These are phyloP conservation scores for Thalassiosira pacifica DNA, from an alignment of 352 stramenopile genomes.

Conservation along the genomic window DNA sequence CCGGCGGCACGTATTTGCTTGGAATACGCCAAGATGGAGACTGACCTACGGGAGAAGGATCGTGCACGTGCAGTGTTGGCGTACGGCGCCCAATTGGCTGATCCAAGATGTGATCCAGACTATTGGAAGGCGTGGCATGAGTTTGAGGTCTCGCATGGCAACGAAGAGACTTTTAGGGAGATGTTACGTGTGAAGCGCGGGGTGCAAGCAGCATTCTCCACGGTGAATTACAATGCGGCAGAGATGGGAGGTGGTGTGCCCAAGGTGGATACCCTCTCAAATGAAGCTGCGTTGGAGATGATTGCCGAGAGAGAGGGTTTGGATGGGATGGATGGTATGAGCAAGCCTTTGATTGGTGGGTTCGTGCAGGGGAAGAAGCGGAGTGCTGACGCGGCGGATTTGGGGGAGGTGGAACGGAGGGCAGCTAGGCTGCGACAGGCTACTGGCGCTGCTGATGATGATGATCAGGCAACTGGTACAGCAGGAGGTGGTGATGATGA, in stretches of 20 bases:
- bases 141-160: conserved; percentile 93
- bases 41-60: conserved; percentile 96
- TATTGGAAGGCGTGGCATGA: conserved; percentile 97
- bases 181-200: conserved; percentile 98
- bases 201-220: conserved; percentile 95
- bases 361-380: conserved; percentile 84
- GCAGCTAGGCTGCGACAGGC: conserved; percentile 88
- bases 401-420: conserved; percentile 87
- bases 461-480: too few relatives aligned
- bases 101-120: conserved; percentile 92
- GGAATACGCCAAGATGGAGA: conserved; percentile 97
- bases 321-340: conserved; percentile 76
- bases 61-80: conserved; percentile 94
- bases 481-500: conserved; percentile 87
- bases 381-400: conserved; percentile 81
- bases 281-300: conserved; percentile 90
- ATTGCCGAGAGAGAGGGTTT: conserved; percentile 89
- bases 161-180: conserved; percentile 98
- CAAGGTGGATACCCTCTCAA: conserved; percentile 70
- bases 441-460: conserved; percentile 76
- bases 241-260: conserved; percentile 85
- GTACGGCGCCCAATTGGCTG: conserved; percentile 97
- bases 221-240: conserved; percentile 96
- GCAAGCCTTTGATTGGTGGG: conserved; percentile 63
- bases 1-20: conserved; percentile 93